Conservation (phyloP, 768 basidiomycete species). For the Cantharellus anzutake region DNA sequence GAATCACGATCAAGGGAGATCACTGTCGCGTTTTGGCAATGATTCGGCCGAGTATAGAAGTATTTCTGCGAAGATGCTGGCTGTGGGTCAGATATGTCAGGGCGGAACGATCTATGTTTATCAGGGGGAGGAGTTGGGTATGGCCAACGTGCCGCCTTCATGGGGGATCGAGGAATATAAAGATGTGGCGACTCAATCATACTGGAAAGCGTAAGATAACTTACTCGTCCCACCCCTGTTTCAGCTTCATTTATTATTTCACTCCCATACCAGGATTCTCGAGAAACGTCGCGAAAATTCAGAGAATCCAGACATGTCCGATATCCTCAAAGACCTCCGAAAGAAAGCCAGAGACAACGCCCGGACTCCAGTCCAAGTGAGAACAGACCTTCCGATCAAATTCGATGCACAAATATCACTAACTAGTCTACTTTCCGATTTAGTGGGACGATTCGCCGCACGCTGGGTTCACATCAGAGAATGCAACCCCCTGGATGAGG, state of each 20-base stretch:
- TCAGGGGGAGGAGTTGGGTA: constrained; percentile 56
- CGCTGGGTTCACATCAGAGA: no score
- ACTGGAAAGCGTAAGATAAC: constrained; percentile 29
- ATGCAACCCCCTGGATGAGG: no score
- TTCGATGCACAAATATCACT: not conserved
- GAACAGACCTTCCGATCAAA: constrained; percentile 9
- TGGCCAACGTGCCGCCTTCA: constrained; percentile 37
- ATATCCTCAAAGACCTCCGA: constrained; percentile 36
- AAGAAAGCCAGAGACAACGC: constrained; percentile 54
- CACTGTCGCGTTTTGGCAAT: no score
- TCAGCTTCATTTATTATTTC: no score
- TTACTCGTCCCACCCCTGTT: not conserved
- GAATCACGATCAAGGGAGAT: no score
- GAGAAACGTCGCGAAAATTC: not conserved
- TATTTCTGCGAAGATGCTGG: constrained; percentile 43
- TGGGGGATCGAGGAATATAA: constrained; percentile 62
- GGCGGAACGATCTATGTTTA: constrained; percentile 53
- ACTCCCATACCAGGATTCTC: not conserved
- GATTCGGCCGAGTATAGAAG: constrained; percentile 40
- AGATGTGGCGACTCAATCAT: constrained; percentile 43
- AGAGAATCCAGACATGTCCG: constrained; percentile 27
- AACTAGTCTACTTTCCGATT: no score
- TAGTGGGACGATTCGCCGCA: no score
- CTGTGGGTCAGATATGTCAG: constrained; percentile 39
- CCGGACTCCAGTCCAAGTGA: constrained; percentile 47